phyloP scores from a whole-genome alignment of 2,329 filamentous ascomycete genomes.

The Microsporum canis region DNA sequence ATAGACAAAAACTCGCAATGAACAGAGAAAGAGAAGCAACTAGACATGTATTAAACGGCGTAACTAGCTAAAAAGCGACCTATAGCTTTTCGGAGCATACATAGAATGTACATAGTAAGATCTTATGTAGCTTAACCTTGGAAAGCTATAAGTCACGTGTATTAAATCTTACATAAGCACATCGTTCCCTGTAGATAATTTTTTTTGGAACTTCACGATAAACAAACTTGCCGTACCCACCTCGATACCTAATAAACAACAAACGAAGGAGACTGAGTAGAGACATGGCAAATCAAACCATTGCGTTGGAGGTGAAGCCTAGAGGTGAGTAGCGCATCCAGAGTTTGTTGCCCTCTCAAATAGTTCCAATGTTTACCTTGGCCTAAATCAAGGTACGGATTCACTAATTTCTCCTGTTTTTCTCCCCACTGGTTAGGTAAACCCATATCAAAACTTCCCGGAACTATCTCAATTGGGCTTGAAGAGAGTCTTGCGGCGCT shows the following conservation, averaged over 20 bases:
- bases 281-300: neutral
- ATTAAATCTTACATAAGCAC: neutral
- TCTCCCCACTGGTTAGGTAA: constrained; percentile 38
- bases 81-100: no score
- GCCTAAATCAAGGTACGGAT: neutral
- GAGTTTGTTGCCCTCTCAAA: neutral
- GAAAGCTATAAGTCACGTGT: no score
- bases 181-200: neutral
- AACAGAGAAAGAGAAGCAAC: neutral
- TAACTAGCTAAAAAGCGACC: no score
- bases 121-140: no score
- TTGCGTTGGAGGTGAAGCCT: constrained; percentile 11
- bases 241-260: neutral
- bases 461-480: constrained; percentile 42
- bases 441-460: constrained; percentile 50
- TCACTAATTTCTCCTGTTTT: neutral
- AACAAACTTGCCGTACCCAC: neutral
- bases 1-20: neutral
- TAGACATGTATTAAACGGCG: no score
- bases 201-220: neutral
- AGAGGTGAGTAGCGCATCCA: constrained; percentile 9
- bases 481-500: constrained; percentile 45
- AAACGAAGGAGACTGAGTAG: neutral
- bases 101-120: no score
- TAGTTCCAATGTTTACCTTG: neutral